Conservation (phyloP, 163 green algal genomes). For the Chlamydomonas reinhardtii region DNA sequence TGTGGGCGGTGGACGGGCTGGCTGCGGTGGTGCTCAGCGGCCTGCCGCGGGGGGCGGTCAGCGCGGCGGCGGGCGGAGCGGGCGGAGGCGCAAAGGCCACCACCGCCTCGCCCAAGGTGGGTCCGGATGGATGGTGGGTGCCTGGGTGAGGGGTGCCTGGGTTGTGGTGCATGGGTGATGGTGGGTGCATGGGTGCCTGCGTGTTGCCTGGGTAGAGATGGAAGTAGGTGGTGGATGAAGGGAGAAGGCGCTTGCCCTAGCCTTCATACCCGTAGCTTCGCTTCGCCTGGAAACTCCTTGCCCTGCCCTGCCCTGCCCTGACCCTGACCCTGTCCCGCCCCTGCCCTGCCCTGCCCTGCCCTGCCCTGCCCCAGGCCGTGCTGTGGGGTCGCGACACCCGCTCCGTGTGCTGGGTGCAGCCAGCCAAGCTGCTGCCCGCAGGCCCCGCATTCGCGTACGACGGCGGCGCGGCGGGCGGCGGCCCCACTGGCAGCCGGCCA, state of each 20-base stretch:
- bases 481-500: too few species aligned
- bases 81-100: slow-evolving; percentile 14
- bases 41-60: slow-evolving; percentile 49
- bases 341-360: neutral
- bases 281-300: too few species aligned
- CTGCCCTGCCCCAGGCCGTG: slow-evolving; percentile 53
- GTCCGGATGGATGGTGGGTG: neutral
- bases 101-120: slow-evolving; percentile 15
- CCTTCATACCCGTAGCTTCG: too few species aligned
- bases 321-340: neutral
- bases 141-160: neutral
- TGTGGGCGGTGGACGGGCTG: slow-evolving; percentile 77
- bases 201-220: too few species aligned
- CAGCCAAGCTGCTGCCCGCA: slow-evolving; percentile 37
- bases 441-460: too few species aligned
- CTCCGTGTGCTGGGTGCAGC: slow-evolving; percentile 40
- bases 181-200: too few species aligned
- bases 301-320: too few species aligned
- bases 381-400: slow-evolving; percentile 63
- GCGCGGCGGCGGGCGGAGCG: neutral
- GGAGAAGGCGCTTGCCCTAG: too few species aligned
- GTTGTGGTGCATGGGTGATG: too few species aligned
- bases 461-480: too few species aligned
- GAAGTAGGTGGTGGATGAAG: too few species aligned
- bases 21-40: slow-evolving; percentile 67